phyloP scores from a whole-genome alignment of 176 grass and related monocot species.

The Phragmites australis region DNA sequence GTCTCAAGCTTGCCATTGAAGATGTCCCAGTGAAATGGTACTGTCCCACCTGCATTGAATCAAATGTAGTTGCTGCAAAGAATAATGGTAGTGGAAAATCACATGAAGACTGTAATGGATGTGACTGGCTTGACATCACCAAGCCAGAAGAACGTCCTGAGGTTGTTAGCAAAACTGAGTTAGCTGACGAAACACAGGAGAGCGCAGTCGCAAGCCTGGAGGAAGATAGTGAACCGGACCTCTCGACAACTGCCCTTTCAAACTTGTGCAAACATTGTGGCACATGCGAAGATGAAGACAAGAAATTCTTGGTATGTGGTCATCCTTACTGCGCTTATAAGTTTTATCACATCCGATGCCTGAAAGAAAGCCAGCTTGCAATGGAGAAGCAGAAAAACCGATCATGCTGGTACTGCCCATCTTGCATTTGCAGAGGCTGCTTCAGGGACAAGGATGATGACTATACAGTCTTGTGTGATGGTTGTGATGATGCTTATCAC shows the following conservation, averaged over 20 bases:
- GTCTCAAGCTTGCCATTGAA: constrained; percentile 57
- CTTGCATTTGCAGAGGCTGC: constrained; percentile 85
- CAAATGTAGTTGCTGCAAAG: constrained; percentile 27
- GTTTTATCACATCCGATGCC: constrained; percentile 85
- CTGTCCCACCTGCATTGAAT: constrained; percentile 59
- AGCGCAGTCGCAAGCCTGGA: constrained; percentile 55
- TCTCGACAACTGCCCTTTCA: constrained; percentile 57
- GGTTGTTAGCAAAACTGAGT: constrained; percentile 22
- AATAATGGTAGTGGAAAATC: constrained; percentile 35
- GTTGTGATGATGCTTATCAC: constrained; percentile 87
- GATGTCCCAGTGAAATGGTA: constrained; percentile 67
- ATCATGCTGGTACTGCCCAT: constrained; percentile 91
- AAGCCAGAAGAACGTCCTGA: constrained; percentile 44
- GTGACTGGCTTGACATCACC: constrained; percentile 52
- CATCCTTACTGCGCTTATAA: constrained; percentile 74
- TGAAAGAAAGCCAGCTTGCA: constrained; percentile 82
- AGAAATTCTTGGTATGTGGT: constrained; percentile 78
- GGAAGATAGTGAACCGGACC: constrained; percentile 49
- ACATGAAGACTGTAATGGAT: constrained; percentile 68
- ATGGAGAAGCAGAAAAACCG: constrained; percentile 56
- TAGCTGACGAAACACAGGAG: constrained; percentile 43
- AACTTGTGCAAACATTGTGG: constrained; percentile 85
- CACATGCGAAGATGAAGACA: constrained; percentile 74
- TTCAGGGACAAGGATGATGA: constrained; percentile 75
- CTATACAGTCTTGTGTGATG: constrained; percentile 74